Percentiles rank a stretch among this genome's conserved stretches.
phyloP scores from a whole-genome alignment of 345 rosid species.

The Eucalyptus marginata region DNA sequence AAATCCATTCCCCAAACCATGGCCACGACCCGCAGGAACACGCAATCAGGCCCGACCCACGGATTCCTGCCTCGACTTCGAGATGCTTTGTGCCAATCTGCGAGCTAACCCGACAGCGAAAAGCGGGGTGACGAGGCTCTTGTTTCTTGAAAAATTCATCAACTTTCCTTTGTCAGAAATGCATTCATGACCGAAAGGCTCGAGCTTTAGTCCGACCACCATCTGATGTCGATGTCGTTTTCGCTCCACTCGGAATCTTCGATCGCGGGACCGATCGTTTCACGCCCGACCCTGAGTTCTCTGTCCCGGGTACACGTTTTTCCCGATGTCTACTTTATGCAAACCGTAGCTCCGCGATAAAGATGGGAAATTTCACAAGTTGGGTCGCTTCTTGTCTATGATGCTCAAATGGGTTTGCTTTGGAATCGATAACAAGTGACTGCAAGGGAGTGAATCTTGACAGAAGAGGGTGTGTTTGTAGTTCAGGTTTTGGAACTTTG shows the following conservation, averaged over 20 bases:
- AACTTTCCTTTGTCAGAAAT: not conserved
- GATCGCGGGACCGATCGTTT: not conserved
- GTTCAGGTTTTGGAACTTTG: not conserved
- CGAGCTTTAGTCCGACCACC: not conserved
- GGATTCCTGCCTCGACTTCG: not conserved
- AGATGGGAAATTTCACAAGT: not conserved
- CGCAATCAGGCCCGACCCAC: not conserved
- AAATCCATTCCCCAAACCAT: not conserved
- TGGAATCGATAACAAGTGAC: not conserved
- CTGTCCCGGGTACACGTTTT: not conserved
- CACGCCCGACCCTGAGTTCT: not conserved
- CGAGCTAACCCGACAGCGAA: not conserved
- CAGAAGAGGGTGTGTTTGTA: not conserved
- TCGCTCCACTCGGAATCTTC: not conserved
- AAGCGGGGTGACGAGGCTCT: not conserved
- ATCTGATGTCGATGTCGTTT: constrained; percentile 11
- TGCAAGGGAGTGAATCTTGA: not conserved
- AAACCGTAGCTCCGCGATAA: not conserved
- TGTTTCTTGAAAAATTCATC: not conserved
- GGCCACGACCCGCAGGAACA: not conserved
- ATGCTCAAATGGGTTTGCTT: not conserved
- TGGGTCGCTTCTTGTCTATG: not conserved
- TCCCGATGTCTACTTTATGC: not conserved
- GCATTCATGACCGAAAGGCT: not conserved
- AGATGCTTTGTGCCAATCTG: not conserved